Conservation (phyloP, 371 early-diverging fungal species). For the Amoeboradix gromovi region DNA sequence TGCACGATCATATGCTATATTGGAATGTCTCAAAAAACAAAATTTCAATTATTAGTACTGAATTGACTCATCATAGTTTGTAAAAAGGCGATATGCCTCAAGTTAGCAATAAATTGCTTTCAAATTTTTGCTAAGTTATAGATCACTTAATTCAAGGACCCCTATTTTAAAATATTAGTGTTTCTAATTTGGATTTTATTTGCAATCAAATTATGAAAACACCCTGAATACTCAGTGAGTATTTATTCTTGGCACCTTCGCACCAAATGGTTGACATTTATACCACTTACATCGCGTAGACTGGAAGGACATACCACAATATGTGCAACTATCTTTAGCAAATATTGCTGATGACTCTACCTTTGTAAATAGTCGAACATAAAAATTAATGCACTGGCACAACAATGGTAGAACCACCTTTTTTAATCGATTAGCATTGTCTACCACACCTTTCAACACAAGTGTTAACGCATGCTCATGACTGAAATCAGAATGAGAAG, state of each 20-base stretch:
- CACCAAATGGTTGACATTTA: conserved; percentile 31
- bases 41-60: too few relatives aligned
- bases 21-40: too few relatives aligned
- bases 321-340: conserved; percentile 32
- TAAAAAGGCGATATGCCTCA: too few relatives aligned
- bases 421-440: conserved; percentile 63
- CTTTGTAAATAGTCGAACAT: conserved; percentile 90
- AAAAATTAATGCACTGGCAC: conserved; percentile 91
- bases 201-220: neutral
- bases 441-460: conserved; percentile 51
- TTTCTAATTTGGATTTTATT: neutral
- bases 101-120: too few relatives aligned
- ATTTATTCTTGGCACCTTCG: too few relatives aligned
- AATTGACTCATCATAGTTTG: too few relatives aligned
- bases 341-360: conserved; percentile 41
- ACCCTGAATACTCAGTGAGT: neutral
- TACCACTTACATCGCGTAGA: conserved; percentile 55
- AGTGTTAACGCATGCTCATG: conserved; percentile 52
- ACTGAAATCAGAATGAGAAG: conserved; percentile 30
- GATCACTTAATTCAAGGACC: neutral
- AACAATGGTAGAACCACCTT: conserved; percentile 70
- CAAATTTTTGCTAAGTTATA: too few relatives aligned
- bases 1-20: conserved; percentile 90
- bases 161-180: neutral
- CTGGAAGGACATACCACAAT: conserved; percentile 43